Evolutionary conservation across 2,329 filamentous ascomycete genomes (phyloP), one percentile per base, ranked within the genome.

Genomic region (Leptographium radiaticola): DNA sequence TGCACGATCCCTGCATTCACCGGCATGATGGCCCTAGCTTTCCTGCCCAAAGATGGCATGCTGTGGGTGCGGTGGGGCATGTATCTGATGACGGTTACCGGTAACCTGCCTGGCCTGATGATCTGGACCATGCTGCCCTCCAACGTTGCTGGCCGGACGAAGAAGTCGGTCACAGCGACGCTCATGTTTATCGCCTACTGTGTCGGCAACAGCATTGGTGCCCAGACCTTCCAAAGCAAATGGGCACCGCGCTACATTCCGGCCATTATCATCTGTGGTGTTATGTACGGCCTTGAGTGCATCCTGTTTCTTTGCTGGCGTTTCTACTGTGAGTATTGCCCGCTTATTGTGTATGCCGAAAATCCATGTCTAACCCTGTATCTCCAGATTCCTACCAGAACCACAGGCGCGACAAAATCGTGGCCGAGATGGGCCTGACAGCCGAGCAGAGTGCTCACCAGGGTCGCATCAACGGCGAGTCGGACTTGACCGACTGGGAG

Each of bases 11-110:
- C 64, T 6, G 63, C 65, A 4, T 65, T 67, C 40, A 61, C 55
- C 10, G 63, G 64, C 5, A 64, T 67, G 61, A 56, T 67, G 54
- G 63, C 63, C 2, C 56, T 66, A 4, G 61, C 63, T 6, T 56
- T 65, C n/a, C 55, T 67, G 4, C 64, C 64, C 0, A 60, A 53
- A 1, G 57, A 61, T 12, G 56, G 55, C 11, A 58, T 61, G 53
- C 59, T 60, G 16, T 67, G 66, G 65, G 61, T 60, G 0, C 59
- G 62, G 43, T 67, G 66, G 65, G 64, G 63, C 43, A 64, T 65
- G 61, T 67, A 64, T 40, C 59, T 67, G 33, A 57, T 67, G 51
- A 54, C 62, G 59, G 43, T 60, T 18, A 53, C 52, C 8, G 51
- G 51, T 18, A 44, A 53, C 39, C 48, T 56, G 15, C 48, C 55